Evolutionary conservation across 176 grass and related monocot species (phyloP).

Genomic region (Musa beccarii): DNA sequence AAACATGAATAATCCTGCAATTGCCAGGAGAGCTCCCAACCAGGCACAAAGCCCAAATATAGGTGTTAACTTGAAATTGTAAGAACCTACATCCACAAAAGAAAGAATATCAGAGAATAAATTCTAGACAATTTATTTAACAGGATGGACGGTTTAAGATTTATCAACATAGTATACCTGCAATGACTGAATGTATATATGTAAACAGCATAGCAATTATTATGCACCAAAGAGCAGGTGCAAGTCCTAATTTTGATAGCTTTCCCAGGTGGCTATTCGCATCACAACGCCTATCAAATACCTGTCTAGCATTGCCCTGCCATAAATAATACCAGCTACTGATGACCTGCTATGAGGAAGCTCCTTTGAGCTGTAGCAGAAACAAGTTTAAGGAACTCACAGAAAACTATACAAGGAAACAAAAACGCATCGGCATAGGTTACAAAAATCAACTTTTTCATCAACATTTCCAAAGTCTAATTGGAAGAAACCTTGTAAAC

Average conservation of each 20-base stretch:
- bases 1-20: conserved; percentile 77
- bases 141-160: too few relatives aligned
- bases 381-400: too few relatives aligned
- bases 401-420: too few relatives aligned
- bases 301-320: conserved; percentile 92
- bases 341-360: too few relatives aligned
- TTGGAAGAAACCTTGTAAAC: too few relatives aligned
- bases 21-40: conserved; percentile 81
- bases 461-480: too few relatives aligned
- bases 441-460: too few relatives aligned
- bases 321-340: conserved; percentile 15
- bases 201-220: conserved; percentile 62
- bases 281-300: conserved; percentile 70
- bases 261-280: conserved; percentile 47
- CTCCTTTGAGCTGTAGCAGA: too few relatives aligned
- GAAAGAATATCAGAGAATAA: conserved; percentile 14
- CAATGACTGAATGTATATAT: conserved; percentile 73
- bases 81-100: conserved; percentile 46
- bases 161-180: conserved; percentile 36
- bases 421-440: too few relatives aligned
- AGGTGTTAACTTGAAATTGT: conserved; percentile 41
- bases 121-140: conserved; percentile 5
- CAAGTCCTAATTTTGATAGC: conserved; percentile 76
- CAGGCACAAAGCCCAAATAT: conserved; percentile 68
- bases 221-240: conserved; percentile 77